Evolutionary conservation across 305 asterid genomes (phyloP).

Genomic region (Salvia sclarea): DNA sequence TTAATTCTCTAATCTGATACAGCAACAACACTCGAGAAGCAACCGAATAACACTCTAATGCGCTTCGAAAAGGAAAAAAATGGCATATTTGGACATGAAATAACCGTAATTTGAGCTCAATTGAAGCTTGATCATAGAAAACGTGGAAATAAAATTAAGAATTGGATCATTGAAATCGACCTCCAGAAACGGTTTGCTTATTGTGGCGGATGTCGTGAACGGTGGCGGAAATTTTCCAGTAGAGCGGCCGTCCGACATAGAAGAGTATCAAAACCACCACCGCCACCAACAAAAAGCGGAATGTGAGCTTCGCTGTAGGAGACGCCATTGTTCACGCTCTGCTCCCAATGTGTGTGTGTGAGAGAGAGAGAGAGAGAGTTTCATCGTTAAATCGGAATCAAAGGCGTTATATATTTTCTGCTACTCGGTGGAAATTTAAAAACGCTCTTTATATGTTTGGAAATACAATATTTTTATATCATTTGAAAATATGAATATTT

Average conservation of each 20-base stretch:
- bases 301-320: constrained; percentile 42
- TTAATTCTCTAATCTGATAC: background rate
- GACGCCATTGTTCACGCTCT: constrained; percentile 47
- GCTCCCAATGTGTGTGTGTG: constrained; percentile 15
- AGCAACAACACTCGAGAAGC: constrained; percentile 2
- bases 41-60: constrained; percentile 6
- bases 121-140: background rate
- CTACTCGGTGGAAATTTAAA: background rate
- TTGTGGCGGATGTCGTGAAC: constrained; percentile 78
- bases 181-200: constrained; percentile 80
- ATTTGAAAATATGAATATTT: too few species aligned
- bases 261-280: constrained; percentile 40
- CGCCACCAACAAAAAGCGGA: constrained; percentile 46
- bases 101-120: constrained; percentile 10
- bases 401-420: background rate
- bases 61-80: background rate
- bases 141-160: background rate
- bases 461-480: too few species aligned
- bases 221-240: constrained; percentile 89
- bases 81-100: background rate
- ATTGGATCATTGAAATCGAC: constrained; percentile 12
- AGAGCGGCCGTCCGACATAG: constrained; percentile 78
- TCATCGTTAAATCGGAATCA: background rate
- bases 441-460: background rate
- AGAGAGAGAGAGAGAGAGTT: constrained; percentile 11